Evolutionary conservation across 495 filamentous ascomycete genomes (phyloP), one percentile per base, ranked within the genome.

Genomic region (Neurospora sp.): DNA sequence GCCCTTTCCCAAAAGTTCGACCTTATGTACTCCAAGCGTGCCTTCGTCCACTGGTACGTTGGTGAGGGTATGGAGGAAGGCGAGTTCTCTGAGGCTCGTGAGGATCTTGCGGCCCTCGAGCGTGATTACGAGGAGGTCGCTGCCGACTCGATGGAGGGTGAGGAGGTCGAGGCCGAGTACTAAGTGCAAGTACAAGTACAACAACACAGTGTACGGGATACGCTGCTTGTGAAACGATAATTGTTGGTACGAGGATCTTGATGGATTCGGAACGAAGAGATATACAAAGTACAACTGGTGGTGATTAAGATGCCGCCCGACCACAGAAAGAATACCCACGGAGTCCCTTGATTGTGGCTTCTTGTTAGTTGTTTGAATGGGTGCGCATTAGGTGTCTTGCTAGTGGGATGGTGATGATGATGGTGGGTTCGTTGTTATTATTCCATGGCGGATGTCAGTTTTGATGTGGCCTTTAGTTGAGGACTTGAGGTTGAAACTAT

Each of bases 21-120:
- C 78, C 94, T 99, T 81, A 99, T 99, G 96, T 98, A 98, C 89
- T 94, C 94, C 82, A 99, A 99, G 90, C 96, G 96, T 85, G 96
- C 96, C 72, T 99, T 99, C 86, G 96, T 99, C 70, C 96, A 99
- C 86, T 99, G 96, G 96, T 99, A 99, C 79, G 96, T 99, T 82
- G 96, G 96, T 86, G 96, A 99, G 88, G 96, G 96, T 90, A 99
- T 99, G 96, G 96, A 99, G 88, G 96, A 99, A 85, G 96, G 96
- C 81, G 96, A 99, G 84, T 99, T 99, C 88, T 96, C 93, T 69
- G 96, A 99, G 89, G 96, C 96, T 71, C 93, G 96, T 84, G 96
- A 99, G 88, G 96, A 99, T 85, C 84, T 99, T 79, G 96, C 96
- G 79, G 96, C 96, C 78, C 90, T 99, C 62, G 96, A 99, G 90